phyloP scores from a whole-genome alignment of 139 green algal genomes.

The Coelastrella sp. region DNA sequence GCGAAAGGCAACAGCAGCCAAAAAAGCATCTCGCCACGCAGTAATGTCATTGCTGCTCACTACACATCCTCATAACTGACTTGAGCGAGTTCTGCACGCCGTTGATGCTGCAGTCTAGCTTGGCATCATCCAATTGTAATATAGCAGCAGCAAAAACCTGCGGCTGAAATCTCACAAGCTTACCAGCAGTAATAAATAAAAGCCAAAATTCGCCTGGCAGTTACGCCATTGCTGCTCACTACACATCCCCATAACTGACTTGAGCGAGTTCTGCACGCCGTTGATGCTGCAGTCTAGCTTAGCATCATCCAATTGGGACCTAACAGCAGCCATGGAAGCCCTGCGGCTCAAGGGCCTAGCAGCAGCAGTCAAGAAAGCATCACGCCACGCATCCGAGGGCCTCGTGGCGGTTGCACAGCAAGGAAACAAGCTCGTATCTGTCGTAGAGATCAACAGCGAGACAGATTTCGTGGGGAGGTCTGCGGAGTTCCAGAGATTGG shows the following conservation, averaged over 20 bases:
- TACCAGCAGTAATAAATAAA: too few species aligned
- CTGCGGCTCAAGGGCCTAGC: slow-evolving; percentile 90
- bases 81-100: too few species aligned
- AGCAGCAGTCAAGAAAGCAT: slow-evolving; percentile 92
- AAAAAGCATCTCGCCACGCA: slow-evolving; percentile 88
- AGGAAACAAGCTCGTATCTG: slow-evolving; percentile 18
- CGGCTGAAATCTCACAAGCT: too few species aligned
- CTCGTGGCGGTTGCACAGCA: slow-evolving; percentile 80
- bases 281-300: slow-evolving; percentile 44
- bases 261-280: too few species aligned
- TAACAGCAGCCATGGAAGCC: slow-evolving; percentile 72
- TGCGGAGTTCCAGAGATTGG: slow-evolving; percentile 82
- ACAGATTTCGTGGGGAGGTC: slow-evolving; percentile 96
- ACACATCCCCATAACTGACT: too few species aligned
- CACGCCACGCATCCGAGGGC: slow-evolving; percentile 85
- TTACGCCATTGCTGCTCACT: too few species aligned
- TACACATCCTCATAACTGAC: too few species aligned
- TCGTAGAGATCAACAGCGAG: slow-evolving; percentile 95
- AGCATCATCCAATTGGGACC: slow-evolving; percentile 71
- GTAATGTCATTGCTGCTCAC: too few species aligned
- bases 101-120: neutral
- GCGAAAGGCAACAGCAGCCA: slow-evolving; percentile 89
- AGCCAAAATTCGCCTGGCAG: too few species aligned
- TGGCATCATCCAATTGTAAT: neutral
- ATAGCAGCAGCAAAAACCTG: neutral